Conservation (phyloP, 345 rosid species). For the Lumnitzera racemosa region DNA sequence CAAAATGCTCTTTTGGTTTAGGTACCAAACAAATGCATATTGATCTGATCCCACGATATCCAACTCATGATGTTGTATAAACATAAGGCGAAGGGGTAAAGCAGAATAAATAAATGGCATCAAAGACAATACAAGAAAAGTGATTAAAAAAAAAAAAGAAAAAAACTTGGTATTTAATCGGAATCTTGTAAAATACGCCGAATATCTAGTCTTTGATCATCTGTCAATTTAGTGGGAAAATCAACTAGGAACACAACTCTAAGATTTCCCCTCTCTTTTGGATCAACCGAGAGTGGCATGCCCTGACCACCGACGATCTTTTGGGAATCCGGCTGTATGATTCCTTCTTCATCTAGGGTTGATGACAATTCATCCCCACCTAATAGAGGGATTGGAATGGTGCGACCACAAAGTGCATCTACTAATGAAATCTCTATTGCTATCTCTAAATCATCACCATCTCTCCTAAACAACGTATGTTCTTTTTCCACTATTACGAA, state of each 20-base stretch:
- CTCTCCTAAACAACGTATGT: conserved; percentile 47
- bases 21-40: no score
- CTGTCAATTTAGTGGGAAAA: conserved; percentile 48
- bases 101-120: no score
- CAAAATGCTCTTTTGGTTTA: no score
- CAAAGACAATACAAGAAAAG: neutral
- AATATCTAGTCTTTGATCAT: conserved; percentile 36
- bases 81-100: no score
- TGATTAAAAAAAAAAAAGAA: neutral
- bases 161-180: neutral
- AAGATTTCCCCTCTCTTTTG: conserved; percentile 54
- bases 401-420: conserved; percentile 58
- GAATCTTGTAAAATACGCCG: conserved; percentile 40
- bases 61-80: no score
- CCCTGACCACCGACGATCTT: conserved; percentile 49
- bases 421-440: conserved; percentile 45
- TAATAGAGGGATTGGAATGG: conserved; percentile 43
- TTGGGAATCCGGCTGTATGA: conserved; percentile 50
- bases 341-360: conserved; percentile 42
- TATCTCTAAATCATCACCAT: conserved; percentile 61
- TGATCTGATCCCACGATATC: no score
- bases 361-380: conserved; percentile 39
- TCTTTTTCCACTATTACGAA: conserved; percentile 55
- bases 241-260: conserved; percentile 33
- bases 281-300: conserved; percentile 49